Evolutionary conservation across 371 early-diverging fungal genomes (phyloP), one percentile per base, ranked within the genome.

Genomic region (Saksenaea oblongispora): DNA sequence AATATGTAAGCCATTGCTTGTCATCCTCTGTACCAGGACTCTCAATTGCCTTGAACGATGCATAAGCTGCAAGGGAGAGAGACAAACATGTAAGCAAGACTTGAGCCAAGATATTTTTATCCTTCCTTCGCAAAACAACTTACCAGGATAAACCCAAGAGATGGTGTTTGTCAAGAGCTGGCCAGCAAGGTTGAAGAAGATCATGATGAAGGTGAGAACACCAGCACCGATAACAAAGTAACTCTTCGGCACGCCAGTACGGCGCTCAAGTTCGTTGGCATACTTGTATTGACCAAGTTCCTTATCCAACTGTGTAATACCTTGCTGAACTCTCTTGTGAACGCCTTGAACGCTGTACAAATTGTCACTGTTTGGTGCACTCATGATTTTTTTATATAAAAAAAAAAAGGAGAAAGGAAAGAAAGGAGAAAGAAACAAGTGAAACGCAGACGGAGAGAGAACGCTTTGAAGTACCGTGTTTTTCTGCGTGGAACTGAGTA

Each of bases 21-120:
- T 96, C 96, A 74, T 95, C 95, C 10, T 84, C 84, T 64, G 84
- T 92, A 58, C 79, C 80, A 1, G 85, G 71, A 4, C 87, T 74
- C 76, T 97, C 98, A 63, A 97, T 88, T 18, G 96, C 97, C 76
- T 91, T 87, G 87, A 97, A 93, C 14, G 94, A 91, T 53, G 92
- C 91, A 73, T 93, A 97, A 10, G 96, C 95, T 84, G 31, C 31
- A 31, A 73, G 59, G 1, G 44, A 34, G 31, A 54, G 41, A 27
- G 26, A 11, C 13, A 17, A 47, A 22, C 51, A 18, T 31, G 31
- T 31, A 31, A 31, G 31, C 7, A 31, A 31, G 31, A 63, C 17
- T 17, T 63, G 51, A 7, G 18, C 34, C 28, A 68, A 18, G 9
- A 17, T 31, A 2, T 31, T 4, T 4, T 31, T 31, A 4, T 31